Percentiles rank a stretch among this genome's conserved stretches.
Evolutionary conservation across 345 rosid genomes (phyloP).

Genomic region (Crucihimalaya himalaica): DNA sequence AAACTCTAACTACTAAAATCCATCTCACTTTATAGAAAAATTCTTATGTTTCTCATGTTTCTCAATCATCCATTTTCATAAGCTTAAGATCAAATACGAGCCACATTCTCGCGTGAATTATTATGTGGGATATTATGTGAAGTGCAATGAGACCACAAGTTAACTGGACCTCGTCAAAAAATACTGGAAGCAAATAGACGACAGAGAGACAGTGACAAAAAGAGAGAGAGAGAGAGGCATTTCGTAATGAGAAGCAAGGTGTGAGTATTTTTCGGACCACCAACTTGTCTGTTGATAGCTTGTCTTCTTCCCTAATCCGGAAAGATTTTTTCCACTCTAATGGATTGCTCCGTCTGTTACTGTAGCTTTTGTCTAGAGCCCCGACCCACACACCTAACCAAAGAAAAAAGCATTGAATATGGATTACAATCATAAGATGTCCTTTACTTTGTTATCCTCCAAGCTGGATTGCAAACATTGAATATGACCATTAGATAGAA

Average conservation of each 20-base stretch:
- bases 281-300: conserved; percentile 34
- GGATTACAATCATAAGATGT: conserved; percentile 23
- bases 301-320: conserved; percentile 34
- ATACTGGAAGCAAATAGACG: conserved; percentile 27
- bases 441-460: conserved; percentile 17
- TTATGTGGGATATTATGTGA: conserved; percentile 22
- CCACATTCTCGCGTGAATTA: conserved; percentile 13
- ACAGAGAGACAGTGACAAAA: conserved; percentile 38
- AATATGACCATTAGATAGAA: conserved; percentile 1
- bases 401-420: conserved; percentile 28
- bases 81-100: conserved; percentile 15
- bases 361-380: conserved; percentile 35
- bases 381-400: conserved; percentile 36
- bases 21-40: conserved; percentile 13
- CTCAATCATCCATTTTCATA: conserved; percentile 30
- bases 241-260: conserved; percentile 21
- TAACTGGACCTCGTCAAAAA: conserved; percentile 13
- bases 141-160: conserved; percentile 31
- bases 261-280: conserved; percentile 29
- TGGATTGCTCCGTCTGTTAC: conserved; percentile 24
- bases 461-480: conserved; percentile 13
- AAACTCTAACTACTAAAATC: conserved; percentile 36
- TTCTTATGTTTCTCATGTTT: conserved; percentile 6
- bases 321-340: conserved; percentile 19
- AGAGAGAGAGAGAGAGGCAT: conserved; percentile 7